These are phyloP conservation scores for Zygnema circumcarinatum DNA, from an alignment of 139 green algal species.

Conservation along the genomic window DNA sequence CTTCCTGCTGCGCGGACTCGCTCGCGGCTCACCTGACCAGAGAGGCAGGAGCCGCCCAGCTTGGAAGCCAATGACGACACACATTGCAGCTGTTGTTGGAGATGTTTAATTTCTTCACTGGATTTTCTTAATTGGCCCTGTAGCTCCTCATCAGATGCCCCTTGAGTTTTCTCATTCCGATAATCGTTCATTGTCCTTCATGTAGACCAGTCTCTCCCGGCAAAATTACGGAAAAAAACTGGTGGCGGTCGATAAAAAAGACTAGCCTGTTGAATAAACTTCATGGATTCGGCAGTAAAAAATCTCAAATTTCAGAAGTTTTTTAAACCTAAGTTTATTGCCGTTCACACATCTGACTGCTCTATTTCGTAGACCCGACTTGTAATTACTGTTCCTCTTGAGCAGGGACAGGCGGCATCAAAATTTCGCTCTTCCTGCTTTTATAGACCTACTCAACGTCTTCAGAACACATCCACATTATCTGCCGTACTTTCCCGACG, in stretches of 20 bases:
- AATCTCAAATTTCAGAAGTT: background rate
- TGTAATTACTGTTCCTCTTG: too few relatives aligned
- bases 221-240: background rate
- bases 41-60: background rate
- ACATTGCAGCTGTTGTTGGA: background rate
- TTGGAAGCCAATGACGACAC: background rate
- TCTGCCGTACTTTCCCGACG: too few relatives aligned
- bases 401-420: too few relatives aligned
- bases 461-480: too few relatives aligned
- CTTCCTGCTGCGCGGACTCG: too few relatives aligned
- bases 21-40: background rate
- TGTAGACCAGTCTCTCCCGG: too few relatives aligned
- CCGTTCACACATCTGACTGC: background rate
- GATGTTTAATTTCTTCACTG: background rate
- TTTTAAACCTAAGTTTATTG: background rate
- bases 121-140: background rate
- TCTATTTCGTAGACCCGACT: background rate
- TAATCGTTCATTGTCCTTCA: background rate
- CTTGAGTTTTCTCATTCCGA: background rate
- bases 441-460: too few relatives aligned
- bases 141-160: background rate
- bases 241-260: background rate
- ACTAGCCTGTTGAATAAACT: background rate
- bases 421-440: too few relatives aligned
- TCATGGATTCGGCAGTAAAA: background rate